Conservation (phyloP, 176 grass and related monocot species). For the Oropetium thomaeum region DNA sequence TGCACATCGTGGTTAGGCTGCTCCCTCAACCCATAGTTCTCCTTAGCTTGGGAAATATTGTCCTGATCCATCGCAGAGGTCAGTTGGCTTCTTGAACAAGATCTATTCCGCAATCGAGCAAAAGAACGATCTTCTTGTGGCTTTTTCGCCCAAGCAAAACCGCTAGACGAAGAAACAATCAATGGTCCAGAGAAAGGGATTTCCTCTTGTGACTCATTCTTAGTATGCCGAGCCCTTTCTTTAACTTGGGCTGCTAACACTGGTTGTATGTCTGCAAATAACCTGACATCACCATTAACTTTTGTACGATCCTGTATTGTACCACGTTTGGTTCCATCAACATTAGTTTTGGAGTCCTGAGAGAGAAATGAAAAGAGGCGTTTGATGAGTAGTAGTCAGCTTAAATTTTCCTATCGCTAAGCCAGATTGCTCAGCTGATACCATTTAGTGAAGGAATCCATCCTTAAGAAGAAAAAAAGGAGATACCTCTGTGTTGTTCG, state of each 20-base stretch:
- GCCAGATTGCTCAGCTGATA: background rate
- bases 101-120: conserved; percentile 44
- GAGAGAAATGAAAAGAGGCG: conserved; percentile 22
- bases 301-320: conserved; percentile 37
- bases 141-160: conserved; percentile 83
- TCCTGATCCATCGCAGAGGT: conserved; percentile 23
- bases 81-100: conserved; percentile 53
- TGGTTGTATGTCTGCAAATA: conserved; percentile 53
- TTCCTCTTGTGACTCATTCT: conserved; percentile 53
- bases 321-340: conserved; percentile 42
- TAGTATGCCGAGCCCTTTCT: conserved; percentile 38
- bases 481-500: conserved; percentile 33
- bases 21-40: conserved; percentile 36
- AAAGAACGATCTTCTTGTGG: conserved; percentile 45
- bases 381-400: background rate
- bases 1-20: conserved; percentile 38
- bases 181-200: conserved; percentile 74
- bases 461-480: background rate
- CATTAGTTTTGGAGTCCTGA: conserved; percentile 51
- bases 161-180: conserved; percentile 67
- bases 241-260: conserved; percentile 36
- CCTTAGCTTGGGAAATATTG: conserved; percentile 35
- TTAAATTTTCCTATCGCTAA: background rate
- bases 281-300: conserved; percentile 47
- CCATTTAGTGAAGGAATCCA: conserved; percentile 12